Conservation (phyloP, 345 rosid species). For the Citrus cavaleriei region DNA sequence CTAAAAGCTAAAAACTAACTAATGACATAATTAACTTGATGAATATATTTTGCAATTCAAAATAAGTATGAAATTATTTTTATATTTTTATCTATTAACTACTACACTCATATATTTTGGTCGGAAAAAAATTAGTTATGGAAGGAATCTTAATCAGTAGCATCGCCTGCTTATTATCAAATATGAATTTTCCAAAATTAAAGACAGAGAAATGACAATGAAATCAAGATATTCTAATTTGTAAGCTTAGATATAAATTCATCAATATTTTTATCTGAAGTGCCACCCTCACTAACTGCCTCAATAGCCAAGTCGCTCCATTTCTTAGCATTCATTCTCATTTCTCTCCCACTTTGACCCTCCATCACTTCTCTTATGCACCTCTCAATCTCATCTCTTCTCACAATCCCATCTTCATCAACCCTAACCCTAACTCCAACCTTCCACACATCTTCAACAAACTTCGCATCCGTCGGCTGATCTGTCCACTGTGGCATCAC, state of each 20-base stretch:
- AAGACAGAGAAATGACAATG: neutral
- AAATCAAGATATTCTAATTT: neutral
- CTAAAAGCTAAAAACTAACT: too few relatives aligned
- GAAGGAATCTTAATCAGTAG: too few relatives aligned
- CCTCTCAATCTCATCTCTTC: conserved; percentile 19
- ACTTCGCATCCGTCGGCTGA: neutral
- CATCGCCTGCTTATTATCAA: too few relatives aligned
- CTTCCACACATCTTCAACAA: conserved; percentile 17
- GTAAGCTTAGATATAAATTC: conserved; percentile 32
- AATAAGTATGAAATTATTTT: too few relatives aligned
- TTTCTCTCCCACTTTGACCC: conserved; percentile 6
- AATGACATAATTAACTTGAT: too few relatives aligned
- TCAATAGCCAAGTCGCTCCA: conserved; percentile 24
- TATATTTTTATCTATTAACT: too few relatives aligned
- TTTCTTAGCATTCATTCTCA: conserved; percentile 6
- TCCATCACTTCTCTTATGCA: conserved; percentile 12
- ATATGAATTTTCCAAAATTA: neutral
- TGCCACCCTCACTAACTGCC: conserved; percentile 42
- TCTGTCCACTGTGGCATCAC: conserved; percentile 30
- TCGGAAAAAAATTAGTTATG: too few relatives aligned
- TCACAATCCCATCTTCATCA: conserved; percentile 16
- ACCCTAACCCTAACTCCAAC: conserved; percentile 22
- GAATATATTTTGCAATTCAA: too few relatives aligned
- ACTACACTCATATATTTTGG: too few relatives aligned
- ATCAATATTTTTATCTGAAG: conserved; percentile 40